Base-by-base conservation (phyloP, 495 filamentous ascomycete species). In the Rhypophila decipiens region DNA sequence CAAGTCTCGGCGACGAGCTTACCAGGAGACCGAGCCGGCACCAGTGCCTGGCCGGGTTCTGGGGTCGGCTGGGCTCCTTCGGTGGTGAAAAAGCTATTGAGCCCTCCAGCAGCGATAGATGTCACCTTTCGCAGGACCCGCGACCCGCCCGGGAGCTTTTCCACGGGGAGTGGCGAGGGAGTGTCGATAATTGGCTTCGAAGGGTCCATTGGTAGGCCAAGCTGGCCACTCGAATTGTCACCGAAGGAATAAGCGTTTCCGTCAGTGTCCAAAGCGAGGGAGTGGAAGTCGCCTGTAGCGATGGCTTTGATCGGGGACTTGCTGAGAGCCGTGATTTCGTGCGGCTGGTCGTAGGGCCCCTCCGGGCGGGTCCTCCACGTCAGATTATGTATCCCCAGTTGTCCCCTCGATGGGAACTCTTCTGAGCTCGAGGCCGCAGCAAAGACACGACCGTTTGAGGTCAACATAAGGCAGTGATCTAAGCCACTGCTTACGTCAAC, bases 161-260 rank as follows among this genome's bases (percentile, higher is more conserved):
- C 73, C 46, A 88, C 70, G 0, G 84, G 80, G 4, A 96, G 51
- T 0, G 73, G 71, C 4, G 80, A 78, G 1, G 93, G 91, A 0
- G 71, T 71, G 58, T 93, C 88, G 43, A 84, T 68, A 48, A 69
- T 78, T 9, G 79, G 73, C 10, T 76, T 61, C 29, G 82, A 77
- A 0, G 78, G 57, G 41, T 79, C 76, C 38, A 73, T 79, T 39
- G 86, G 77, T 51, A 90, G 79, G 5, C 91, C 91, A 9, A 96
- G 69, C 64, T 97, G 93, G 24, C 93, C 93, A 44, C 76, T 74
- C 0, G 83, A 81, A 63, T 97, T 97, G 60, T 96, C 89, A 18
- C 93, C 93, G 64, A 95, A 98, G 21, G 80, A 71, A 63, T 89
- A 95, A n/a, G 90, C 75, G 20, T 77, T 74, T 31, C 93, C 93